Base-by-base conservation (phyloP, 495 filamentous ascomycete species). In the Xylaria curta region DNA sequence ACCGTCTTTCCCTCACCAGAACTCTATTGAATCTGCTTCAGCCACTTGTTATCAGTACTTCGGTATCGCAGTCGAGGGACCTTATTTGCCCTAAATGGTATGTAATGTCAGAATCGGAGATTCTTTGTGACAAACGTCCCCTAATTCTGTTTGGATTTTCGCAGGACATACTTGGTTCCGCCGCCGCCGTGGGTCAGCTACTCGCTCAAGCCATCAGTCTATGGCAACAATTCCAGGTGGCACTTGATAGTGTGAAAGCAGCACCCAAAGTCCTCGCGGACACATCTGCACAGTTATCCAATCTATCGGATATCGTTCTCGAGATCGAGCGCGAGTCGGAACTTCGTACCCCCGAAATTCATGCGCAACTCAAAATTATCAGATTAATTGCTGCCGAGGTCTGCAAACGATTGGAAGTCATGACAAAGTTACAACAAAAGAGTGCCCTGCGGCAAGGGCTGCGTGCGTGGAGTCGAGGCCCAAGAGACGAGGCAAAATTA, bases 401-500 rank as follows among this genome's bases (percentile, higher is more conserved):
- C 54, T 59, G 54, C 8, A 26, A 33, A 7, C 33, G 26, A 36
- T n/a, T 59, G 13, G 54, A 36, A 59, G 28, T 59, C 54, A 36
- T 59, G 54, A 3, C 54, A 36, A 28, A 36, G n/a, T 0, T 59
- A 36, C 54, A 59, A 33, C 13, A n/a, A 4, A 59, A 36, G 7
- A 59, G 54, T 36, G 31, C 17, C n/a, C n/a, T n/a, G n/a, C n/a
- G n/a, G n/a, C n/a, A n/a, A n/a, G n/a, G n/a, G n/a, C n/a, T n/a
- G n/a, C n/a, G n/a, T n/a, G n/a, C n/a, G n/a, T n/a, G n/a, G n/a
- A n/a, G n/a, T n/a, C n/a, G n/a, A n/a, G 54, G 54, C 19, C 12
- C 54, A 33, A 59, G 54, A n/a, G 54, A 59, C 28, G 54, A 59
- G 19, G 28, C 54, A 1, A 59, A 59, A 15, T 36, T 59, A 36